Conservation (phyloP, 768 basidiomycete genomes). For the Auricularia sp. region DNA sequence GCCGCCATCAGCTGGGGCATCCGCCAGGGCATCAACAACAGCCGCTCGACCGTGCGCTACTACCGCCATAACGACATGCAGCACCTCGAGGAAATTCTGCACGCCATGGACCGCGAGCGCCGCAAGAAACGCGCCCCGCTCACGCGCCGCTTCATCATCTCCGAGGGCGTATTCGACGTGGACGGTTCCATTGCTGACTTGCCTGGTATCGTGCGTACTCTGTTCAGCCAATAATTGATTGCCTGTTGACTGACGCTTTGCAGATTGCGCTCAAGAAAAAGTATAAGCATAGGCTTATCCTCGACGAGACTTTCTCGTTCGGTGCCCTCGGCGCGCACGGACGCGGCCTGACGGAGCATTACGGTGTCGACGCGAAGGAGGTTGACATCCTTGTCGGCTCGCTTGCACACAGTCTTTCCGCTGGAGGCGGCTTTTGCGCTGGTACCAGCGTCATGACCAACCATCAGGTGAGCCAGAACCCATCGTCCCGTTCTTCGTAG, state of each 20-base stretch:
- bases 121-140: constrained; percentile 72
- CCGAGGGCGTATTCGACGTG: constrained; percentile 93
- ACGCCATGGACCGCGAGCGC: constrained; percentile 76
- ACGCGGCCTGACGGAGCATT: constrained; percentile 88
- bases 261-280: constrained; percentile 91
- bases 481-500: not conserved
- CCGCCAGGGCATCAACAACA: constrained; percentile 92
- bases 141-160: constrained; percentile 89
- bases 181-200: constrained; percentile 89
- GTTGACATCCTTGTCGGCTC: constrained; percentile 95
- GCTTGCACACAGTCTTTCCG: constrained; percentile 69
- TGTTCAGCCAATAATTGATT: not conserved
- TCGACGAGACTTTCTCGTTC: constrained; percentile 92
- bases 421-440: constrained; percentile 91
- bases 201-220: constrained; percentile 67
- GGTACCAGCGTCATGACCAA: constrained; percentile 73
- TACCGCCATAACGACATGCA: constrained; percentile 93
- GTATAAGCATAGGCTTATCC: constrained; percentile 89
- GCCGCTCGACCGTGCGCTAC: constrained; percentile 85
- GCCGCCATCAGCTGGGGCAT: constrained; percentile 92
- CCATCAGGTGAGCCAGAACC: constrained; percentile 55
- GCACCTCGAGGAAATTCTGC: constrained; percentile 80
- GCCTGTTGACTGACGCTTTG: not conserved
- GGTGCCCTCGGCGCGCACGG: constrained; percentile 89
- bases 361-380: constrained; percentile 81